These are phyloP conservation scores for Aspergillus neoniger DNA, from an alignment of 2,329 filamentous ascomycete species.

Conservation along the genomic window DNA sequence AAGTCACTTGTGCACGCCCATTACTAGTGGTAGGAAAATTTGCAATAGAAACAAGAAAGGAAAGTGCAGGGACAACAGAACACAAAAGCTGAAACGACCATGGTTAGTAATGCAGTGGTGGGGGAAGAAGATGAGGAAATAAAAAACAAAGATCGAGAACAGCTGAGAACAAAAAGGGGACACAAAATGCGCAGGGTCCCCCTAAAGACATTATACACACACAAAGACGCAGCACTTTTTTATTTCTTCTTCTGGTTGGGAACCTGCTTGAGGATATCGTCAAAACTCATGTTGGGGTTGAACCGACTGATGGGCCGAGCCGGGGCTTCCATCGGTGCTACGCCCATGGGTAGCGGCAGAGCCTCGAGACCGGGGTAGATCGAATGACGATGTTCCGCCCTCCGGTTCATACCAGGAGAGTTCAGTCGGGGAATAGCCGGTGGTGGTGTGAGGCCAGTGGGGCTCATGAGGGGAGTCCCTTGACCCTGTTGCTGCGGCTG, in stretches of 20 bases:
- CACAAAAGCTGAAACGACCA: conserved; percentile 14
- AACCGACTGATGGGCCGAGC: conserved; percentile 43
- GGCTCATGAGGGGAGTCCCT: conserved; percentile 33
- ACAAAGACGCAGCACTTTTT: conserved; percentile 5
- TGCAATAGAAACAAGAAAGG: conserved; percentile 12
- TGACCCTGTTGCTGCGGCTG: conserved; percentile 18
- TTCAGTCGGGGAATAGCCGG: conserved; percentile 39
- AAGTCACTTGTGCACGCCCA: conserved; percentile 18
- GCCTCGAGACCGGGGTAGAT: conserved; percentile 50
- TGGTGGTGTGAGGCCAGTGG: conserved; percentile 37
- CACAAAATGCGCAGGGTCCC: conserved; percentile 13
- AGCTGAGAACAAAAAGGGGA: conserved; percentile 11
- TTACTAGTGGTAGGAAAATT: conserved; percentile 15
- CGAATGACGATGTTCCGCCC: conserved; percentile 44
- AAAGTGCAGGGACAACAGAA: conserved; percentile 7
- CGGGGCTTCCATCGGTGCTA: conserved; percentile 44
- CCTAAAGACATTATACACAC: conserved; percentile 12
- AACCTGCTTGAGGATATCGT: conserved; percentile 49
- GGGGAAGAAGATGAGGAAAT: conserved; percentile 1
- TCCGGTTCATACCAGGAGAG: conserved; percentile 32
- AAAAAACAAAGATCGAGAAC: conserved; percentile 12
- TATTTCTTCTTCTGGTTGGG: conserved; percentile 41
- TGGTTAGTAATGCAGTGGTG: conserved; percentile 8
- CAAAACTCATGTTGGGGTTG: conserved; percentile 53
- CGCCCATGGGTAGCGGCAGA: conserved; percentile 45